Conservation (phyloP, 331 rosid species). For the Quercus tomentella region DNA sequence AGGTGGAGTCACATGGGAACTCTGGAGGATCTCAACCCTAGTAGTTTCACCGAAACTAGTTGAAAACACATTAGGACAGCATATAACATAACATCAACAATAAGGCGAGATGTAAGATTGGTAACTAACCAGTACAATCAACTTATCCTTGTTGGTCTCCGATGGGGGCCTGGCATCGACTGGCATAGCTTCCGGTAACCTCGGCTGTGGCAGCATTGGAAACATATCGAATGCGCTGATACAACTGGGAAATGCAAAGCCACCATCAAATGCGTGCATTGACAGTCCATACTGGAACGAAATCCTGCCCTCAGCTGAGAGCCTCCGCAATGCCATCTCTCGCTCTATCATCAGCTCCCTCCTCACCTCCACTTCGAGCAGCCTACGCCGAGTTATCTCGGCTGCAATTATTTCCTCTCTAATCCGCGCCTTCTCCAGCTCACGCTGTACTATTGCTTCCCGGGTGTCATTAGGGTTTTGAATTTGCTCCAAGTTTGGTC, state of each 20-base stretch:
- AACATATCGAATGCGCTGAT: not conserved
- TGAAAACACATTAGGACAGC: too few relatives aligned
- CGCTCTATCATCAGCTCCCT: slow-evolving; percentile 48
- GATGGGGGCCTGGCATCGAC: not conserved
- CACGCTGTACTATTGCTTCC: slow-evolving; percentile 22
- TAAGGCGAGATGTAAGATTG: not conserved
- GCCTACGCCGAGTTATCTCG: slow-evolving; percentile 39
- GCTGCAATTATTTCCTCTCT: slow-evolving; percentile 43
- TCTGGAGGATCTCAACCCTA: too few relatives aligned
- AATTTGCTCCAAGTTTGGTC: not conserved
- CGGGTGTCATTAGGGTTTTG: not conserved
- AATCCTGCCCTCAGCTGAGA: not conserved
- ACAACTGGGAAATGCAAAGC: not conserved
- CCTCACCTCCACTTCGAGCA: slow-evolving; percentile 54
- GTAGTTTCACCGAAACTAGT: too few relatives aligned
- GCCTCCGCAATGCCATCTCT: slow-evolving; percentile 26
- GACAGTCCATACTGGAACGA: slow-evolving; percentile 1
- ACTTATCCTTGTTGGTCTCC: slow-evolving; percentile 17
- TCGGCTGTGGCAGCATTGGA: not conserved
- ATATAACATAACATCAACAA: not conserved
- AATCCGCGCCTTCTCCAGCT: slow-evolving; percentile 45
- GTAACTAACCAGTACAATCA: slow-evolving; percentile 48
- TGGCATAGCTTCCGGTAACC: not conserved
- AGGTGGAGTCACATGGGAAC: too few relatives aligned
- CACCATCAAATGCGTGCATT: slow-evolving; percentile 1